Base-by-base conservation (phyloP, 495 filamentous ascomycete genomes). In the Lichenothelia convexa region DNA sequence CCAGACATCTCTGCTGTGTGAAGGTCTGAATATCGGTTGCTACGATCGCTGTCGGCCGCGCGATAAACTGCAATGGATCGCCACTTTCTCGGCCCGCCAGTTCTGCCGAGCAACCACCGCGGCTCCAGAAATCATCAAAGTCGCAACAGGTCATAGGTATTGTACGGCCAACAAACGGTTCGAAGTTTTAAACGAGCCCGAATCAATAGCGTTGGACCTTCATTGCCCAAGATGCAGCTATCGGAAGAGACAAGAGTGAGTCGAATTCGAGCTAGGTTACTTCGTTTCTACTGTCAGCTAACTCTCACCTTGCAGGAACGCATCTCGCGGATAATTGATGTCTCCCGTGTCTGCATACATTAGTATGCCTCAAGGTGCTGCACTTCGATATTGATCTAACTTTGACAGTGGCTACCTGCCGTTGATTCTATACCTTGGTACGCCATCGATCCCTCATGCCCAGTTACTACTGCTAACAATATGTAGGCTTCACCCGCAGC, bases 191-290 rank as follows among this genome's bases (percentile, higher is more conserved):
- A n/a, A n/a, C n/a, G n/a, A n/a, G n/a, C n/a, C n/a, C n/a, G n/a
- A n/a, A n/a, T n/a, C n/a, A n/a, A n/a, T n/a, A n/a, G n/a, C n/a
- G n/a, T n/a, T n/a, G n/a, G n/a, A n/a, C n/a, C n/a, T n/a, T n/a
- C n/a, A n/a, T n/a, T n/a, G n/a, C n/a, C n/a, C 27, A 39, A 16
- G 39, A 80, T 89, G 51, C 74, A 84, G 60, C 76, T 95, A 44
- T 97, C 89, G 23, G 89, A 97, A 56, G 89, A 97, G 62, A 81
- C 83, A 45, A 95, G 93, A 76, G 86, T 92, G 51, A 40, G 56
- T 24, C 20, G 9, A 8, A 19, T 16, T 3, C 31, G 24, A 42
- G 40, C n/a, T 18, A 34, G 29, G 50, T n/a, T 12, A 12, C 18
- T 23, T 4, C 32, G 31, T 11, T 8, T 21, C 20, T 3, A 8